A percentile compares a stretch with the other conserved stretches of the same genome.
Conservation (phyloP, 106 monocot species). For the Allium cepa region DNA sequence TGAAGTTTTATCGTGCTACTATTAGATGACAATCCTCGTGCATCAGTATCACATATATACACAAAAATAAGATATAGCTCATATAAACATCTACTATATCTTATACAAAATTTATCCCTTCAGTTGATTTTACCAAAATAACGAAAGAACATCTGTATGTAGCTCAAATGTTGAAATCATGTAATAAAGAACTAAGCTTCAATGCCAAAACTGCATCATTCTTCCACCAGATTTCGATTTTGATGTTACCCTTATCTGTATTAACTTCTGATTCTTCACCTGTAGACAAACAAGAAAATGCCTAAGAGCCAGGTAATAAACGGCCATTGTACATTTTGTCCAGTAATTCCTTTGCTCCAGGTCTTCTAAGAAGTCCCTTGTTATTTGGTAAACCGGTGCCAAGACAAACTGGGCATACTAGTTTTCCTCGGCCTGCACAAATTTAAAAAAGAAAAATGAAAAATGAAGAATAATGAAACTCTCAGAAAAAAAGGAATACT, state of each 20-base stretch:
- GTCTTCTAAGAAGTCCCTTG: slow-evolving; percentile 90
- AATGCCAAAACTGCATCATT: too few species aligned
- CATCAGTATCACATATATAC: too few species aligned
- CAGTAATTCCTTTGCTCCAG: slow-evolving; percentile 68
- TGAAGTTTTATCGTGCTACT: too few species aligned
- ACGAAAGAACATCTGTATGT: not conserved
- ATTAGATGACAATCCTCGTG: too few species aligned
- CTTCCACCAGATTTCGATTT: too few species aligned
- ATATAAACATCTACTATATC: too few species aligned
- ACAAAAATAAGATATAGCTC: too few species aligned
- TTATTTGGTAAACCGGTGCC: slow-evolving; percentile 93
- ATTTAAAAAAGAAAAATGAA: not conserved
- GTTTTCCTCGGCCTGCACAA: slow-evolving; percentile 72
- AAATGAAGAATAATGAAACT: not conserved
- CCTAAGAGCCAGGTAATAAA: slow-evolving; percentile 54
- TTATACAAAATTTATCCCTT: too few species aligned
- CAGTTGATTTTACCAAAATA: not conserved
- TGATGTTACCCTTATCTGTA: too few species aligned
- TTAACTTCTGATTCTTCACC: not conserved
- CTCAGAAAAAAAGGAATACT: not conserved
- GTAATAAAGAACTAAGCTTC: too few species aligned
- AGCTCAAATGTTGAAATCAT: not conserved
- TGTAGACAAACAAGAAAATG: not conserved
- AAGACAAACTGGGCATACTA: slow-evolving; percentile 86
- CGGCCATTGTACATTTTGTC: slow-evolving; percentile 98